Evolutionary conservation across 2,329 filamentous ascomycete species (phyloP).

Genomic region (Torrubiellomyces zombiae): DNA sequence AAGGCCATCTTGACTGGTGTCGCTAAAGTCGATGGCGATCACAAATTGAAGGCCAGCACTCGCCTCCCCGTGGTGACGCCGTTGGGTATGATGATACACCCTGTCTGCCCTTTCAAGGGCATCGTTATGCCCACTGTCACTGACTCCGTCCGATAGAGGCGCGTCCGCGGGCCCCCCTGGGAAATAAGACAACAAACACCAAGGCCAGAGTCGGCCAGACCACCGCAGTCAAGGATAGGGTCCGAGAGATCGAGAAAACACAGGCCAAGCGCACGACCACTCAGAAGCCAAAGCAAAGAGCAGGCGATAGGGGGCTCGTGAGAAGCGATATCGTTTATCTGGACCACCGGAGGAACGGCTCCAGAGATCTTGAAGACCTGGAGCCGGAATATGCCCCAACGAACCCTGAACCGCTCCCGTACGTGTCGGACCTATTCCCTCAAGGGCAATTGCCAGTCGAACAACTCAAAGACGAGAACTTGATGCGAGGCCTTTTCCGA

Average conservation of each 20-base stretch:
- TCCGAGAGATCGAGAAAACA: conserved; percentile 45
- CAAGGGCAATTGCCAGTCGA: conserved; percentile 38
- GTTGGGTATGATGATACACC: conserved; percentile 46
- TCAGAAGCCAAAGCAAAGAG: conserved; percentile 41
- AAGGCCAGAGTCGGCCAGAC: conserved; percentile 57
- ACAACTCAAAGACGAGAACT: conserved; percentile 38
- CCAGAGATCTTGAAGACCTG: conserved; percentile 49
- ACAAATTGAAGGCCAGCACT: conserved; percentile 27
- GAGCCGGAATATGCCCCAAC: conserved; percentile 88
- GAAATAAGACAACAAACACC: conserved; percentile 91
- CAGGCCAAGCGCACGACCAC: conserved; percentile 40
- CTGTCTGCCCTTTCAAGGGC: not conserved
- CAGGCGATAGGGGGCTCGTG: conserved; percentile 32
- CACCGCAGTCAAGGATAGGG: conserved; percentile 42
- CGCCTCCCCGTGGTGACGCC: conserved; percentile 56
- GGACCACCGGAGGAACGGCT: conserved; percentile 28
- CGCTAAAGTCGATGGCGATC: conserved; percentile 35
- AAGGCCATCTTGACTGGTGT: conserved; percentile 31
- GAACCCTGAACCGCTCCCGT: conserved; percentile 45
- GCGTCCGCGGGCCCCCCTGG: conserved; percentile 62
- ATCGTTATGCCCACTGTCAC: conserved; percentile 1
- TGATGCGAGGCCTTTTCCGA: conserved; percentile 44
- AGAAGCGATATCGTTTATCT: conserved; percentile 52
- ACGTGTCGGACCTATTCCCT: conserved; percentile 54
- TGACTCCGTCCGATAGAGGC: conserved; percentile 10